These are phyloP conservation scores for Spirogloea muscicola DNA, from an alignment of 139 green algal genomes.

Conservation along the genomic window DNA sequence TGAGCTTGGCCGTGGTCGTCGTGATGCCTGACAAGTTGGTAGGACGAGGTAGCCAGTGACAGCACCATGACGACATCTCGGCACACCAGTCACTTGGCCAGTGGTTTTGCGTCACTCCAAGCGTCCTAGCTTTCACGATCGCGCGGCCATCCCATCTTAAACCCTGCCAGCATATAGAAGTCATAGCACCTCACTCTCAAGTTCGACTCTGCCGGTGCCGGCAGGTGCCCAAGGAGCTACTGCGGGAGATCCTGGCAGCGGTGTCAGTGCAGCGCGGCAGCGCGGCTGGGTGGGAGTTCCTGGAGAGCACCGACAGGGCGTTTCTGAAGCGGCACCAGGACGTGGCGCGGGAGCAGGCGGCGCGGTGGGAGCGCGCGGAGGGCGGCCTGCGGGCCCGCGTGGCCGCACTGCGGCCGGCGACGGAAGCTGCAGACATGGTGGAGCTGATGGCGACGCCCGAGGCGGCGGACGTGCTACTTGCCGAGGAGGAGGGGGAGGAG, in stretches of 20 bases:
- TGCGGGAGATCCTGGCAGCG: constrained; percentile 14
- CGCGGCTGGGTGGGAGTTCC: constrained; percentile 24
- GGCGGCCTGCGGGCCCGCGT: neutral
- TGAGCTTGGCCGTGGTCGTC: too few relatives aligned
- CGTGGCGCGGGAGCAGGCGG: constrained; percentile 15
- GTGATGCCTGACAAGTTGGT: too few relatives aligned
- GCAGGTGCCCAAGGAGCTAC: constrained; percentile 26
- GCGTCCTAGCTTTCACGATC: too few relatives aligned
- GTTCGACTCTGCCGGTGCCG: too few relatives aligned
- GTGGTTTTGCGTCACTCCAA: too few relatives aligned
- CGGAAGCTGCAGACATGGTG: neutral
- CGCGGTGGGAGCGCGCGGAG: constrained; percentile 28
- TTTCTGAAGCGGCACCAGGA: constrained; percentile 25
- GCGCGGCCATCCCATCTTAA: too few relatives aligned
- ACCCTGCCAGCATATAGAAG: too few relatives aligned
- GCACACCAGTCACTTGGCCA: too few relatives aligned
- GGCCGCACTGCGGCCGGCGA: neutral
- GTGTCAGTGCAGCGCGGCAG: constrained; percentile 8
- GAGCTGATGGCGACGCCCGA: neutral
- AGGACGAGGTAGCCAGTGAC: too few relatives aligned
- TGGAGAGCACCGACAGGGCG: constrained; percentile 24
- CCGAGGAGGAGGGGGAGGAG: constrained; percentile 6
- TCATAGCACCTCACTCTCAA: too few relatives aligned
- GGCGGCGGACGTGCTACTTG: neutral
- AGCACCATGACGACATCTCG: too few relatives aligned